These are phyloP conservation scores for Fusarium lyarnte DNA, from an alignment of 2,329 filamentous ascomycete genomes.

Conservation along the genomic window DNA sequence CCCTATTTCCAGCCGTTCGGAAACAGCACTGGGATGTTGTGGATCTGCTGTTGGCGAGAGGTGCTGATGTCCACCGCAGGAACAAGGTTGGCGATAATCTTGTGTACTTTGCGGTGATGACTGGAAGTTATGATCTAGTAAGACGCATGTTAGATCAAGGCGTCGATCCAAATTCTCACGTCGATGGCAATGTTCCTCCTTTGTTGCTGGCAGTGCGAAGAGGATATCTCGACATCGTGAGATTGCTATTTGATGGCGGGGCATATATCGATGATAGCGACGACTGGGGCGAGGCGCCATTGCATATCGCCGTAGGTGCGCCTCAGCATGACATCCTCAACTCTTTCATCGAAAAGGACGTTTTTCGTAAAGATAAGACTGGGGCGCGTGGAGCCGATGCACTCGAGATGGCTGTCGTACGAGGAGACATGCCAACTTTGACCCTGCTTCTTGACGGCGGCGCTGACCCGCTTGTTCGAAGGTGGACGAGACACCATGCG, in stretches of 20 bases:
- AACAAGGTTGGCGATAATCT: not conserved
- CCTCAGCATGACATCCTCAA: not conserved
- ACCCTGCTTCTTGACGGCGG: constrained; percentile 1
- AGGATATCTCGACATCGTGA: not conserved
- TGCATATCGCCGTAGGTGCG: not conserved
- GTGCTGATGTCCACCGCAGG: not conserved
- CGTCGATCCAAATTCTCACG: not conserved
- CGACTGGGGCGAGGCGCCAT: not conserved
- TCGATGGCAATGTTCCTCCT: not conserved
- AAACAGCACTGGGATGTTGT: not conserved
- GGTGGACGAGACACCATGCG: not conserved
- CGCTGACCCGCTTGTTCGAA: not conserved
- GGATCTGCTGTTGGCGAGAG: not conserved
- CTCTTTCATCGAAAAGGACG: not conserved
- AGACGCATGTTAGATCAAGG: not conserved
- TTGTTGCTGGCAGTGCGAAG: not conserved
- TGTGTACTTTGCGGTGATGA: not conserved
- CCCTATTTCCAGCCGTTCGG: not conserved
- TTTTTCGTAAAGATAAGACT: not conserved
- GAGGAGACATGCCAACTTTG: not conserved
- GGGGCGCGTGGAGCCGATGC: not conserved
- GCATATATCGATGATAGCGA: not conserved
- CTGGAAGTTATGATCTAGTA: not conserved
- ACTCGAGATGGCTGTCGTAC: not conserved
- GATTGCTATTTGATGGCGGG: not conserved